Evolutionary conservation across 2,329 filamentous ascomycete species (phyloP).

Genomic region (Claviceps pusilla): DNA sequence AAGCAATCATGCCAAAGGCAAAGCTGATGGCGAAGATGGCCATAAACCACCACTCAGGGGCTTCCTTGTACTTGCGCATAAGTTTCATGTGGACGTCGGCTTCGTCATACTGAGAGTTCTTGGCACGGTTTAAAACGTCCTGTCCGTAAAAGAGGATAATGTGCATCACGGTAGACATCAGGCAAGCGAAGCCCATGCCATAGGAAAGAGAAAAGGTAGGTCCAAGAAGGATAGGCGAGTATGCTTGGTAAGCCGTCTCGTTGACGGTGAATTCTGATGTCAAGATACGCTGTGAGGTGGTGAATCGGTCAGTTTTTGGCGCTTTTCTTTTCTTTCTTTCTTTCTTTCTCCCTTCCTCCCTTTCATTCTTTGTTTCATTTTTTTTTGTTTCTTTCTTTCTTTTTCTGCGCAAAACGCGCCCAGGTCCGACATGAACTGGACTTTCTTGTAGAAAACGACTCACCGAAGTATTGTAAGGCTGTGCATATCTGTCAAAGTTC

Average conservation of each 20-base stretch:
- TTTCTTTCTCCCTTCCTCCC: no score
- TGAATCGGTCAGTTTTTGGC: background rate
- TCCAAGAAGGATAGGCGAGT: constrained; percentile 40
- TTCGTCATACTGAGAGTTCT: constrained; percentile 23
- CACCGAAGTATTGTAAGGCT: constrained; percentile 34
- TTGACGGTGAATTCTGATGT: constrained; percentile 36
- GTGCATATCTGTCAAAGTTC: constrained; percentile 45
- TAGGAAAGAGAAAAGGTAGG: constrained; percentile 41
- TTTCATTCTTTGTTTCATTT: no score
- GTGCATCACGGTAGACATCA: constrained; percentile 38
- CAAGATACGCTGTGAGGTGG: constrained; percentile 29
- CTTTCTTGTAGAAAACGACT: background rate
- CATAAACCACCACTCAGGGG: constrained; percentile 43
- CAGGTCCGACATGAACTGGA: no score
- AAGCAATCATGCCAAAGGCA: constrained; percentile 28
- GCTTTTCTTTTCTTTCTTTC: no score
- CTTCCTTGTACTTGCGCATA: constrained; percentile 41
- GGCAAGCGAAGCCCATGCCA: constrained; percentile 41
- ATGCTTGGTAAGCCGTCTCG: constrained; percentile 38
- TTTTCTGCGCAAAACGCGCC: no score
- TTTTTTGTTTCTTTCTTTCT: no score
- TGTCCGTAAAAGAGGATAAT: constrained; percentile 35
- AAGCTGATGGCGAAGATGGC: constrained; percentile 32
- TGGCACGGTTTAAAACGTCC: constrained; percentile 26
- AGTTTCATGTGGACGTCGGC: constrained; percentile 37